Base-by-base conservation (phyloP, 192 early-diverging fungal genomes). In the Coemansia sp. region DNA sequence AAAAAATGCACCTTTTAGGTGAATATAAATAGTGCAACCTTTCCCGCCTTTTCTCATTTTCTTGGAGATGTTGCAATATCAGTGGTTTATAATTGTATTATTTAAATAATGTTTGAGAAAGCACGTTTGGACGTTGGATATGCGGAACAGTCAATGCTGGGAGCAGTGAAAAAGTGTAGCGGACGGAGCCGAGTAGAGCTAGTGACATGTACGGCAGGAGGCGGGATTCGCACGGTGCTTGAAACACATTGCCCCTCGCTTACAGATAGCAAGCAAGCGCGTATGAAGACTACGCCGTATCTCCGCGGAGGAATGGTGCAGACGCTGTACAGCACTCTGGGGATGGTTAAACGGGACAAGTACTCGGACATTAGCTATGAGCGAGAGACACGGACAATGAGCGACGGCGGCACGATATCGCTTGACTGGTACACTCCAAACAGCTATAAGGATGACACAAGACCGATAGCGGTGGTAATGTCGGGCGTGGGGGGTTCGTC, bases 401-500 rank as follows among this genome's bases (percentile, higher is more conserved):
- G 80, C 21, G 92, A 98, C 61, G 89, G 89, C 8, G 95, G 95
- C 21, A 82, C 85, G 26, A 63, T 92, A 30, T 80, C 92, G 1
- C 50, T 95, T 13, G 95, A 98, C 71, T 98, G 92, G 93, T 78
- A 83, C 6, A 88, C 88, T 5, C 50, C 60, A 5, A 79, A 75
- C 39, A 46, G 62, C 10, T 60, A 74, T 26, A 82, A 72, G 3
- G 38, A 21, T 15, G 10, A 42, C 25, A 18, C 11, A 10, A 23
- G 45, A 48, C 90, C 90, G 0, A 88, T 85, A 30, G 57, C 91
- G 17, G 78, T 97, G 8, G 75, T 92, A 8, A 63, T 91, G 13
- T 89, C 95, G 46, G 93, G 95, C 2, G 60, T 97, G 39, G 94
- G 92, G 22, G 95, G 95, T n/a, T 90, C 90, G 27, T 88, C 86